These are phyloP conservation scores for Pythium volutum DNA, from an alignment of 352 stramenopile genomes.

Conservation along the genomic window DNA sequence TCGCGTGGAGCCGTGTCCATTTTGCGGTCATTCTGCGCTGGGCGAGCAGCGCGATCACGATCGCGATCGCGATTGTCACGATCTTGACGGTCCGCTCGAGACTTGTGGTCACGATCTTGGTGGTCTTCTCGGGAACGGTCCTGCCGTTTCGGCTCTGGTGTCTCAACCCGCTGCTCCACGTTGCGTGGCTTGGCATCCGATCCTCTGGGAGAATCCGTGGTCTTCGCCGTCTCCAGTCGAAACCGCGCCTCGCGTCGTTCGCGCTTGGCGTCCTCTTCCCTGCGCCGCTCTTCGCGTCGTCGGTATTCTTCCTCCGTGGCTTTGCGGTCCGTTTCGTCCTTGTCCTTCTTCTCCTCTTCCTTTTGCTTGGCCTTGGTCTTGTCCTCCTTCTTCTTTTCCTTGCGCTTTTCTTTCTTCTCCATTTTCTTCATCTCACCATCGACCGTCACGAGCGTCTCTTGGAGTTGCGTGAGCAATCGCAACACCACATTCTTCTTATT, in stretches of 20 bases:
- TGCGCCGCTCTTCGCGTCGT: background rate
- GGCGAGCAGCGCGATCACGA: background rate
- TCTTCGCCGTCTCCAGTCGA: background rate
- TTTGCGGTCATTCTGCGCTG: background rate
- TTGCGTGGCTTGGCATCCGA: background rate
- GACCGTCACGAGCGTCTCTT: slow-evolving; percentile 26
- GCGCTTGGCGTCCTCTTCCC: slow-evolving; percentile 12
- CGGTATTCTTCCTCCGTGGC: slow-evolving; percentile 3
- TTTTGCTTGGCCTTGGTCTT: slow-evolving; percentile 29
- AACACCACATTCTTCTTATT: slow-evolving; percentile 40
- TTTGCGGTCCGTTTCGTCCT: background rate
- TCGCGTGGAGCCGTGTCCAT: background rate
- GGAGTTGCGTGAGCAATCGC: slow-evolving; percentile 57
- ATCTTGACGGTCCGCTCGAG: too few relatives aligned
- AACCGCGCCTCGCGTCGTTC: slow-evolving; percentile 15
- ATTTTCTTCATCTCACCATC: slow-evolving; percentile 4
- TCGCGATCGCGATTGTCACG: slow-evolving; percentile 1
- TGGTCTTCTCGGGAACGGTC: background rate
- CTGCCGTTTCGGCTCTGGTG: background rate
- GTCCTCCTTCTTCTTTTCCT: slow-evolving; percentile 45
- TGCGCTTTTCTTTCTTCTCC: slow-evolving; percentile 25
- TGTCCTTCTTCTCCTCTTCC: slow-evolving; percentile 27
- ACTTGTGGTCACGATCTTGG: slow-evolving; percentile 3
- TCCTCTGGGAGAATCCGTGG: background rate
- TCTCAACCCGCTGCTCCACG: background rate